Percentiles rank a stretch among this genome's conserved stretches.
phyloP scores from a whole-genome alignment of 306 rosid genomes.

The Fagus crenata region DNA sequence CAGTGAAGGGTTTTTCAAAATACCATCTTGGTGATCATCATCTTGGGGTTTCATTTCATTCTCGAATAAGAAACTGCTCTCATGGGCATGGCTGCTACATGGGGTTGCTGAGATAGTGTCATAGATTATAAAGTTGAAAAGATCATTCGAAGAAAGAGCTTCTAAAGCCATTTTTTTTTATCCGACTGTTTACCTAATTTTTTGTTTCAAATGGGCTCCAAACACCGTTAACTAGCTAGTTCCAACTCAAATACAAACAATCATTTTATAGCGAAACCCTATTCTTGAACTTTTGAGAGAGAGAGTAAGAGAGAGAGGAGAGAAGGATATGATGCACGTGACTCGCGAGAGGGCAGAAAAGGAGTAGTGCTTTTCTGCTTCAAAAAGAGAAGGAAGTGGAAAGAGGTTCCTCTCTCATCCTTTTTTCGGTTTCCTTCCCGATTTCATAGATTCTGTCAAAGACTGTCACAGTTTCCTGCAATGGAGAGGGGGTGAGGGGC shows the following conservation, averaged over 20 bases:
- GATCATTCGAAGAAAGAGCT: slow-evolving; percentile 62
- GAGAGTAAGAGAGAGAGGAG: slow-evolving; percentile 21
- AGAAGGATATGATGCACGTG: slow-evolving; percentile 58
- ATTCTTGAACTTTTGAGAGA: not conserved
- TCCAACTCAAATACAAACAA: slow-evolving; percentile 16
- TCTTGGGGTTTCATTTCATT: slow-evolving; percentile 24
- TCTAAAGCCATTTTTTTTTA: slow-evolving; percentile 55
- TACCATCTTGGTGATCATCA: slow-evolving; percentile 13
- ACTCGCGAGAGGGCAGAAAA: slow-evolving; percentile 72
- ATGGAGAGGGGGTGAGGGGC: slow-evolving; percentile 51
- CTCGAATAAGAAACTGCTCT: slow-evolving; percentile 31
- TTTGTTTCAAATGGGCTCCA: not conserved
- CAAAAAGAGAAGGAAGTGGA: slow-evolving; percentile 42
- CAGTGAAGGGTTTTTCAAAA: not conserved
- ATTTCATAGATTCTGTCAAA: slow-evolving; percentile 50
- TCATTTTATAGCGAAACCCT: slow-evolving; percentile 40
- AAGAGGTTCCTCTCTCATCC: slow-evolving; percentile 34
- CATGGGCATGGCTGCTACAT: slow-evolving; percentile 37
- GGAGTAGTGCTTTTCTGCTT: slow-evolving; percentile 53
- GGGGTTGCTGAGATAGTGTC: slow-evolving; percentile 80
- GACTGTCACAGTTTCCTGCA: slow-evolving; percentile 43
- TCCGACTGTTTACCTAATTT: not conserved
- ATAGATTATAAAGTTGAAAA: slow-evolving; percentile 69
- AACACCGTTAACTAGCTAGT: not conserved
- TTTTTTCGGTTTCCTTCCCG: slow-evolving; percentile 43